Evolutionary conservation across 768 basidiomycete genomes (phyloP), one percentile per base, ranked within the genome.

Genomic region (Kockovaella imperatae): DNA sequence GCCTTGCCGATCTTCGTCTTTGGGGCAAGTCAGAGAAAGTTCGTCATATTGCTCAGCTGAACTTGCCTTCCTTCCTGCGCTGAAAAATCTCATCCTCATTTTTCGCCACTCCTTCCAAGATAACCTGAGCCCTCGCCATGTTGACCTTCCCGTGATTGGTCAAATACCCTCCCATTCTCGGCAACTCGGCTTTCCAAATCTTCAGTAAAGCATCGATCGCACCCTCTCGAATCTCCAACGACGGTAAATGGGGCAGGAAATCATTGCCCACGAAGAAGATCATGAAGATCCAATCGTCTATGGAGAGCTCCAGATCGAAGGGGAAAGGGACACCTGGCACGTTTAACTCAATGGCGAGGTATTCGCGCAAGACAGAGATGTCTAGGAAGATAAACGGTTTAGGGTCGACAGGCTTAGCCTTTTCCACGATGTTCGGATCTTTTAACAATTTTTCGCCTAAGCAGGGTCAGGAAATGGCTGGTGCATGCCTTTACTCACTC

Each of bases 331-430:
- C 72, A 52, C 79, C 74, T n/a, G 83, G 75, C 26, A 93, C 78
- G 73, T 87, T 82, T 57, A 99, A 83, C 71, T 97, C 95, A 69
- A 87, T 82, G 74, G 93, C 87, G 60, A 99, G 83, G 76, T 99
- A 99, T 75, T 99, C 95, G 74, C 95, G 86, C 59, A 99, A 76
- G 59, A 87, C 80, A 52, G 86, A 77, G 73, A 99, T 87, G 77
- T 97, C 93, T 71, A 99, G 87, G 79, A 95, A 97, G 74, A 99
- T 96, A 78, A 95, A 99, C 13, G 95, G 95, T 70, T 90, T 91
- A 72, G 87, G 84, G 64, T 84, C 83, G 49, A 67, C 64, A 1
- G 81, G 74, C 48, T 62, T 64, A 77, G 76, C 54, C 77, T 79
- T 65, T 45, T 62, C 65, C 35, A 70, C 68, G 23, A 70, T 62